Conservation (phyloP, 2,329 filamentous ascomycete genomes). For the Paecilomyces sp. region DNA sequence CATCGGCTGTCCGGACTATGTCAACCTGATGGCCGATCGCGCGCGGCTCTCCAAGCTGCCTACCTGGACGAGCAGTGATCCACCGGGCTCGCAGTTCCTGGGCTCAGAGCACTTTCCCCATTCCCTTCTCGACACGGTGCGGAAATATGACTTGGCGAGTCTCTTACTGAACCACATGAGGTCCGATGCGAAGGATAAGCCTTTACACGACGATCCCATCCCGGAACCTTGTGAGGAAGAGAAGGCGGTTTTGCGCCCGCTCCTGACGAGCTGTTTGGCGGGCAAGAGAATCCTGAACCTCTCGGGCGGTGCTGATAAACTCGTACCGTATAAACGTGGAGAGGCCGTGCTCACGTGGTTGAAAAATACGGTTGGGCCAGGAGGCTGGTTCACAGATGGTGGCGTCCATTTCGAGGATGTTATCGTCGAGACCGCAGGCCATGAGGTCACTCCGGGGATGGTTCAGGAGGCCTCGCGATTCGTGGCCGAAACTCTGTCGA, state of each 20-base stretch:
- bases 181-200: constrained; percentile 11
- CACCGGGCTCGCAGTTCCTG: constrained; percentile 58
- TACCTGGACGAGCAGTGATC: constrained; percentile 51
- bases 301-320: constrained; percentile 50
- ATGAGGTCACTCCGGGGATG: constrained; percentile 54
- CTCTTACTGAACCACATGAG: constrained; percentile 55
- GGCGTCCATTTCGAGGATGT: constrained; percentile 50
- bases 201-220: constrained; percentile 23
- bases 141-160: constrained; percentile 66
- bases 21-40: constrained; percentile 71
- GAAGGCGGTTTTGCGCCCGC: constrained; percentile 34
- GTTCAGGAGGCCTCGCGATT: constrained; percentile 49
- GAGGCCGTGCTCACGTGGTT: constrained; percentile 52
- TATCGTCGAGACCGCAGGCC: constrained; percentile 49
- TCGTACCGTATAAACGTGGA: constrained; percentile 53
- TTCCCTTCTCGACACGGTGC: constrained; percentile 56
- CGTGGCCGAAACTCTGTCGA: constrained; percentile 37
- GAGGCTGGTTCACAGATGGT: constrained; percentile 44
- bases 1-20: constrained; percentile 86
- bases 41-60: constrained; percentile 62
- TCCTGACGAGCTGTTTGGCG: constrained; percentile 33
- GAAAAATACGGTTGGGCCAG: constrained; percentile 37
- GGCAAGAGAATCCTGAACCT: constrained; percentile 50
- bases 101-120: constrained; percentile 72
- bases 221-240: constrained; percentile 36